These are phyloP conservation scores for Ophiocordyceps camponoti-leonardi DNA, from an alignment of 2,329 filamentous ascomycete species.

Conservation along the genomic window DNA sequence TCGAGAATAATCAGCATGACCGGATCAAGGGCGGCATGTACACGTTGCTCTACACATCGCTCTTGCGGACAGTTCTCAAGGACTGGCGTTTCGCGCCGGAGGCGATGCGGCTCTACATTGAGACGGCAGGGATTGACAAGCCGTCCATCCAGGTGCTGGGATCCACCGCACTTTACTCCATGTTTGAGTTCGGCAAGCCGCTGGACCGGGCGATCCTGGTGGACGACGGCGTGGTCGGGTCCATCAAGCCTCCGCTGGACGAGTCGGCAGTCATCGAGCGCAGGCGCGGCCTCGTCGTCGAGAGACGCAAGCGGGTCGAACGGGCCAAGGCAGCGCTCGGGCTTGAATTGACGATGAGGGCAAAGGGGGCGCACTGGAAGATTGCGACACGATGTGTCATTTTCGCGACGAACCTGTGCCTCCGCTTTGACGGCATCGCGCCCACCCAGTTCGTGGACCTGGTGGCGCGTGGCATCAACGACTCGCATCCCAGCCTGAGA, in stretches of 20 bases:
- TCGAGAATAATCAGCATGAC: constrained; percentile 68
- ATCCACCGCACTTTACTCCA: constrained; percentile 60
- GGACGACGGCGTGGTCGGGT: constrained; percentile 51
- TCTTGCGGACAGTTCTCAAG: constrained; percentile 71
- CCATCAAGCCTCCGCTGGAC: constrained; percentile 52
- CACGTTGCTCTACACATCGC: constrained; percentile 71
- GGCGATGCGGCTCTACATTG: constrained; percentile 79
- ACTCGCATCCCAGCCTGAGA: constrained; percentile 75
- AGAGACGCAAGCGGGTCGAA: constrained; percentile 63
- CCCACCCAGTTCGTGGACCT: constrained; percentile 70
- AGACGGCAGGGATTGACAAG: constrained; percentile 80
- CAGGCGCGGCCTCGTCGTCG: constrained; percentile 54
- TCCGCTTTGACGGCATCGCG: constrained; percentile 81
- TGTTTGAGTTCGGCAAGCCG: constrained; percentile 83
- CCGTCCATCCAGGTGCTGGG: constrained; percentile 85
- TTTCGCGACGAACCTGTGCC: constrained; percentile 76
- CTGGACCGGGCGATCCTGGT: constrained; percentile 76
- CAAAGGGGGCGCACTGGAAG: constrained; percentile 83
- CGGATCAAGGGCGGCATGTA: constrained; percentile 92
- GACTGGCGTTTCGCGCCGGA: constrained; percentile 92
- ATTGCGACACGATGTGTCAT: constrained; percentile 79
- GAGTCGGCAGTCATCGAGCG: constrained; percentile 39
- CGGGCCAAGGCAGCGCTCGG: constrained; percentile 66
- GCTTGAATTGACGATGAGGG: constrained; percentile 61
- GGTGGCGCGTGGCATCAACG: constrained; percentile 66